Evolutionary conservation across 306 rosid species (phyloP).

Genomic region (Castanea crenata): DNA sequence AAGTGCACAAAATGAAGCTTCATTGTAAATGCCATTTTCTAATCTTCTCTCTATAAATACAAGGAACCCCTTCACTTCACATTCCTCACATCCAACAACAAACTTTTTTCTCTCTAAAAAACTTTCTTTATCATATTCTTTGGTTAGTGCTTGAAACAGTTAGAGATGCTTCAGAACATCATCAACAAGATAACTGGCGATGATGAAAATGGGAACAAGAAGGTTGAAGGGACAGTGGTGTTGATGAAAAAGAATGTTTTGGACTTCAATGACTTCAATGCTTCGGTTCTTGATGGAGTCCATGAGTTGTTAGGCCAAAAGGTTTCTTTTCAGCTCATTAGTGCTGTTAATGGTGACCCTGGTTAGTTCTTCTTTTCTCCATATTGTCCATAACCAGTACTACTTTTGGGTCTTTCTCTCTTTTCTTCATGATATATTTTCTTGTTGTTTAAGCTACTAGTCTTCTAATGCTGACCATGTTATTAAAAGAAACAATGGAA

Average conservation of each 20-base stretch:
- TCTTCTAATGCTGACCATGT: no score
- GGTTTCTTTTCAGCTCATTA: conserved; percentile 59
- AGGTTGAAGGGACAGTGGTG: conserved; percentile 55
- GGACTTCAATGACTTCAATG: conserved; percentile 61
- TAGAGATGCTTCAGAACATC: conserved; percentile 22
- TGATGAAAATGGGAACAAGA: not conserved
- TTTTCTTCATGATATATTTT: not conserved
- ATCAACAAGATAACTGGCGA: not conserved
- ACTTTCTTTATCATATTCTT: no score
- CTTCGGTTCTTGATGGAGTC: conserved; percentile 50
- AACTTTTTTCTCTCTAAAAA: no score
- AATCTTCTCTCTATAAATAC: no score
- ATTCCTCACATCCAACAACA: no score
- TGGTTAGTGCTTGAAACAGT: not conserved
- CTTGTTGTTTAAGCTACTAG: not conserved
- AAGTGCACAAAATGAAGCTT: no score
- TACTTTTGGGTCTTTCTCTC: not conserved
- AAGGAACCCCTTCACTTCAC: no score
- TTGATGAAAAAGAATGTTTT: conserved; percentile 77
- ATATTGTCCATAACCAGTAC: not conserved
- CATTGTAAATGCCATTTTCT: no score
- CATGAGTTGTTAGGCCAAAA: conserved; percentile 55
- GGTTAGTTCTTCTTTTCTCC: conserved; percentile 25
- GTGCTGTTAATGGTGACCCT: conserved; percentile 39
- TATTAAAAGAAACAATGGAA: no score